Percentiles rank a stretch among this genome's conserved stretches.
phyloP scores from a whole-genome alignment of 2,329 filamentous ascomycete genomes.

The Pseudogymnoascus sp. region DNA sequence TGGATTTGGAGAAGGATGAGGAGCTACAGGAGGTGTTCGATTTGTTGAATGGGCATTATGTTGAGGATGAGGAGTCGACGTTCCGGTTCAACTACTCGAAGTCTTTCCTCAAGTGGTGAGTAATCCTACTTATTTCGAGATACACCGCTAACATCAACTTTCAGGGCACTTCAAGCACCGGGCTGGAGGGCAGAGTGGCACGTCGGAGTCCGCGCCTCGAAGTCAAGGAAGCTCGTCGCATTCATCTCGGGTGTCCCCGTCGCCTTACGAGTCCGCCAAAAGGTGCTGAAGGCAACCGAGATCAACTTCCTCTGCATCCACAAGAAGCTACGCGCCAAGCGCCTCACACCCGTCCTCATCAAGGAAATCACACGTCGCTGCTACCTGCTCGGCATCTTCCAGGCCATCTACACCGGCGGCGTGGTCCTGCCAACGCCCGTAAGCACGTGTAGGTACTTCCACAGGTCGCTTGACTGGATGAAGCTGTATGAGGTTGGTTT shows the following conservation, averaged over 20 bases:
- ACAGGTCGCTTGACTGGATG: slow-evolving; percentile 88
- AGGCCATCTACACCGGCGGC: slow-evolving; percentile 92
- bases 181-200: slow-evolving; percentile 95
- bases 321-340: slow-evolving; percentile 92
- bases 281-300: slow-evolving; percentile 69
- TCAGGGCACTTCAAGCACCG: slow-evolving; percentile 84
- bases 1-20: slow-evolving; percentile 71
- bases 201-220: slow-evolving; percentile 77
- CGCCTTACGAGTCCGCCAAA: slow-evolving; percentile 68
- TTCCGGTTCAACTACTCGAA: slow-evolving; percentile 95
- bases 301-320: slow-evolving; percentile 98
- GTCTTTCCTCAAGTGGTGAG: slow-evolving; percentile 79
- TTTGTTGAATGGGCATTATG: slow-evolving; percentile 85
- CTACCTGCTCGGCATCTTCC: slow-evolving; percentile 79
- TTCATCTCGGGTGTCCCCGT: slow-evolving; percentile 94
- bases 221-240: slow-evolving; percentile 80
- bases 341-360: slow-evolving; percentile 87
- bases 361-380: slow-evolving; percentile 94
- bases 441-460: slow-evolving; percentile 90
- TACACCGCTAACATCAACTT: slow-evolving; percentile 16
- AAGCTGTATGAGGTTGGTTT: slow-evolving; percentile 95
- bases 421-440: slow-evolving; percentile 85
- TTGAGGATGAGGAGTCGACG: slow-evolving; percentile 94
- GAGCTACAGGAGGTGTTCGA: slow-evolving; percentile 88
- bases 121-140: slow-evolving; percentile 9